Conservation (phyloP, 169 alveolate genomes). For the Plasmodium vinckei region DNA sequence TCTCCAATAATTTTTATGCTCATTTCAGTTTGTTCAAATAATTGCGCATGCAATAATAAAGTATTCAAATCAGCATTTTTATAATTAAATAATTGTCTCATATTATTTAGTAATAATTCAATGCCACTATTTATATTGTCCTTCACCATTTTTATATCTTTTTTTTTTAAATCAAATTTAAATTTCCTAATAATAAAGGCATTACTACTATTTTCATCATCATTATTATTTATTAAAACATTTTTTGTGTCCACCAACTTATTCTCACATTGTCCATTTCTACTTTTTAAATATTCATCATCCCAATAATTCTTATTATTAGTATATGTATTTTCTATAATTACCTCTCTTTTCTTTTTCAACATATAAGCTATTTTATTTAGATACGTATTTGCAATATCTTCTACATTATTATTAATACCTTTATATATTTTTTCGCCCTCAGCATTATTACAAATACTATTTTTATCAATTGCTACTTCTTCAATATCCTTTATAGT, state of each 20-base stretch:
- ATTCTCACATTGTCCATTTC: not conserved
- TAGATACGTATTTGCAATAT: not conserved
- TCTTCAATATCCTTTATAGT: not conserved
- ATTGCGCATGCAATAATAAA: constrained; percentile 41
- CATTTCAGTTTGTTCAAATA: constrained; percentile 60
- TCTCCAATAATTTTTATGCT: constrained; percentile 61
- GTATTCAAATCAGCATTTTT: constrained; percentile 14
- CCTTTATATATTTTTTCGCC: not conserved
- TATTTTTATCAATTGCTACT: not conserved
- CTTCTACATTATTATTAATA: not conserved
- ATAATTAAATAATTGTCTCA: constrained; percentile 40
- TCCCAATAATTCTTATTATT: not conserved
- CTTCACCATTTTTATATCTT: constrained; percentile 24
- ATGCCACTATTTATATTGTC: constrained; percentile 57
- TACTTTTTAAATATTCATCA: not conserved
- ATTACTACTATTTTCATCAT: not conserved
- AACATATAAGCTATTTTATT: constrained; percentile 31
- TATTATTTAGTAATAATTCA: constrained; percentile 24
- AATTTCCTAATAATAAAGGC: constrained; percentile 16
- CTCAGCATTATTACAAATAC: not conserved
- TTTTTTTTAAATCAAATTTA: constrained; percentile 44
- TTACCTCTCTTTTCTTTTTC: constrained; percentile 4
- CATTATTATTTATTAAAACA: not conserved
- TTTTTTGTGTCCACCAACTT: not conserved
- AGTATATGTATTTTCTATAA: constrained; percentile 8